Evolutionary conservation across 352 stramenopile species (phyloP).

Genomic region (Pythium utonaiense): DNA sequence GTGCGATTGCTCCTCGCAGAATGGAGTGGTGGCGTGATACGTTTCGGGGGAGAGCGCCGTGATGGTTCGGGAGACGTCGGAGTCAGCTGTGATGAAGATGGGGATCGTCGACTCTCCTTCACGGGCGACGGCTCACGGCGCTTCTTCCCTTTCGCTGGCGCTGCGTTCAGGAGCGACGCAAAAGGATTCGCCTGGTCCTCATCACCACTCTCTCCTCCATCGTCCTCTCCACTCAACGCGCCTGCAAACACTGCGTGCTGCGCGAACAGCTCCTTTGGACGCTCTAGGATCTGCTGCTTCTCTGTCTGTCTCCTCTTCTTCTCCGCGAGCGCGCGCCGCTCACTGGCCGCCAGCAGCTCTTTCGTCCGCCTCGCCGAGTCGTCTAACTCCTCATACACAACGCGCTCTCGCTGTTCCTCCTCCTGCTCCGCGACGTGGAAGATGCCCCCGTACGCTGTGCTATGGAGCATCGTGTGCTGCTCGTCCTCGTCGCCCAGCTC

Average conservation of each 20-base stretch:
- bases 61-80: not conserved
- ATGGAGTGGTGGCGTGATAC: not conserved
- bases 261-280: slow-evolving; percentile 42
- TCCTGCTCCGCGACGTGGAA: slow-evolving; percentile 17
- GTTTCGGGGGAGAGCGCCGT: not conserved
- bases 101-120: not conserved
- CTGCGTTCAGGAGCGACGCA: slow-evolving; percentile 43
- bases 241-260: slow-evolving; percentile 21
- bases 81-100: not conserved
- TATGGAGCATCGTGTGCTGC: not conserved
- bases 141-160: slow-evolving; percentile 1
- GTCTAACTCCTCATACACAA: slow-evolving; percentile 67
- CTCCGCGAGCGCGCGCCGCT: slow-evolving; percentile 5
- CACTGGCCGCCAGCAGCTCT: slow-evolving; percentile 22
- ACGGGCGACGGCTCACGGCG: not conserved
- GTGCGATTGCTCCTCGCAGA: not conserved
- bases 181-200: slow-evolving; percentile 49
- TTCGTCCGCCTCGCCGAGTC: slow-evolving; percentile 19
- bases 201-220: slow-evolving; percentile 27
- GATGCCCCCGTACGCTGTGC: not conserved
- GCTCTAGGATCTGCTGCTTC: slow-evolving; percentile 20
- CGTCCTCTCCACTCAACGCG: slow-evolving; percentile 20
- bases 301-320: not conserved
- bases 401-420: slow-evolving; percentile 34
- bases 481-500: not conserved